These are phyloP conservation scores for Castanea sativa DNA, from an alignment of 306 rosid genomes.

Conservation along the genomic window DNA sequence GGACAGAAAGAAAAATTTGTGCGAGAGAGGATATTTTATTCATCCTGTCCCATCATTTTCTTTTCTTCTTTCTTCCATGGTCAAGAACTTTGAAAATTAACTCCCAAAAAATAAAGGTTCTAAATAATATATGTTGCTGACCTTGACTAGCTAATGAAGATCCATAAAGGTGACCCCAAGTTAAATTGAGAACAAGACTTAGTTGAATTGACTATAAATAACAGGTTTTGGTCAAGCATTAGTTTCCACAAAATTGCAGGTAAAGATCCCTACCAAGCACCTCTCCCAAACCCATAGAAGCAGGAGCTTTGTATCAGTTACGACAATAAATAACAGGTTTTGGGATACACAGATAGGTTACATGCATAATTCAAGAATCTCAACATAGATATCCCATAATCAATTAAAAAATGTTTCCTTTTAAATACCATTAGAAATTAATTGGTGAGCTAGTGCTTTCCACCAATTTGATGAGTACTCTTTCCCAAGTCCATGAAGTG, in stretches of 20 bases:
- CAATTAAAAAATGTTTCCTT: constrained; percentile 20
- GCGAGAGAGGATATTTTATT: neutral
- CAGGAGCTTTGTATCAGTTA: too few species aligned
- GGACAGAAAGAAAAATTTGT: neutral
- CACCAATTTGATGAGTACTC: constrained; percentile 79
- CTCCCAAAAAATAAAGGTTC: neutral
- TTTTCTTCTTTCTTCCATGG: neutral
- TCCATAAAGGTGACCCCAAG: neutral
- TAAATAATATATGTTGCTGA: neutral
- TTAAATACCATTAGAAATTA: constrained; percentile 60
- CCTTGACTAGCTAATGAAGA: neutral
- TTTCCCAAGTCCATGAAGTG: constrained; percentile 91
- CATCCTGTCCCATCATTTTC: neutral
- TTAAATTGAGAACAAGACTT: neutral
- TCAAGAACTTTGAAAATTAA: neutral
- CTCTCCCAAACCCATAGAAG: too few species aligned
- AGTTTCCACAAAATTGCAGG: too few species aligned
- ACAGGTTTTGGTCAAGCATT: too few species aligned
- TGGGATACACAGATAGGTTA: neutral
- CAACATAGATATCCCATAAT: neutral
- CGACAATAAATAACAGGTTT: neutral
- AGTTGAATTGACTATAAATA: neutral
- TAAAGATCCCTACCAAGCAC: too few species aligned
- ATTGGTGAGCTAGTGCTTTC: constrained; percentile 79
- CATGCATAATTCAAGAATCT: constrained; percentile 10